Conservation (phyloP, 345 rosid genomes). For the Mercurialis annua region DNA sequence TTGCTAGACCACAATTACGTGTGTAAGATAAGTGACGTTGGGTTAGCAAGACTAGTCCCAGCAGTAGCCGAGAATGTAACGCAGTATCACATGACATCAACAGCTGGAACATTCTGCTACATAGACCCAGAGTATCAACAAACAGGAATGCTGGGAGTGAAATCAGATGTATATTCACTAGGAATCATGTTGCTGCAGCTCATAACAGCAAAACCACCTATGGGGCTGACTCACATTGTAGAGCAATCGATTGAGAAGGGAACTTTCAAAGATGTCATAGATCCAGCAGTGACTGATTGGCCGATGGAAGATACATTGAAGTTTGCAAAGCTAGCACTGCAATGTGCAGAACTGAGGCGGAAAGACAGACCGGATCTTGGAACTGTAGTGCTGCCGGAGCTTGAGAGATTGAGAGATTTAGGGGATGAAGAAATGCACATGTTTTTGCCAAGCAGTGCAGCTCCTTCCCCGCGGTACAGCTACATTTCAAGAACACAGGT, state of each 20-base stretch:
- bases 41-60: slow-evolving; percentile 83
- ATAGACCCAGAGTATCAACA: slow-evolving; percentile 97
- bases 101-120: slow-evolving; percentile 92
- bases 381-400: slow-evolving; percentile 60
- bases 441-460: slow-evolving; percentile 22
- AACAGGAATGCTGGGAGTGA: slow-evolving; percentile 87
- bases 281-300: slow-evolving; percentile 75
- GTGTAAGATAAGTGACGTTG: slow-evolving; percentile 85
- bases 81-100: slow-evolving; percentile 61
- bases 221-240: slow-evolving; percentile 58
- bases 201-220: slow-evolving; percentile 69
- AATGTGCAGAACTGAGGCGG: slow-evolving; percentile 76
- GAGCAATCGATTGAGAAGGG: slow-evolving; percentile 57
- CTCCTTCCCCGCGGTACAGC: slow-evolving; percentile 34
- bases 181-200: slow-evolving; percentile 83
- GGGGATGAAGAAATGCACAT: slow-evolving; percentile 49
- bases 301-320: slow-evolving; percentile 58
- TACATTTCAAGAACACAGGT: slow-evolving; percentile 35
- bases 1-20: slow-evolving; percentile 78
- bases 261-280: slow-evolving; percentile 51
- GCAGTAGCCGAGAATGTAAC: slow-evolving; percentile 73
- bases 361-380: slow-evolving; percentile 93
- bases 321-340: slow-evolving; percentile 56
- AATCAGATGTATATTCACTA: slow-evolving; percentile 84
- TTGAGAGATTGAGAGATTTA: slow-evolving; percentile 49